Base-by-base conservation (phyloP, 208 protist genomes). In the Crithidia acanthocephali region DNA sequence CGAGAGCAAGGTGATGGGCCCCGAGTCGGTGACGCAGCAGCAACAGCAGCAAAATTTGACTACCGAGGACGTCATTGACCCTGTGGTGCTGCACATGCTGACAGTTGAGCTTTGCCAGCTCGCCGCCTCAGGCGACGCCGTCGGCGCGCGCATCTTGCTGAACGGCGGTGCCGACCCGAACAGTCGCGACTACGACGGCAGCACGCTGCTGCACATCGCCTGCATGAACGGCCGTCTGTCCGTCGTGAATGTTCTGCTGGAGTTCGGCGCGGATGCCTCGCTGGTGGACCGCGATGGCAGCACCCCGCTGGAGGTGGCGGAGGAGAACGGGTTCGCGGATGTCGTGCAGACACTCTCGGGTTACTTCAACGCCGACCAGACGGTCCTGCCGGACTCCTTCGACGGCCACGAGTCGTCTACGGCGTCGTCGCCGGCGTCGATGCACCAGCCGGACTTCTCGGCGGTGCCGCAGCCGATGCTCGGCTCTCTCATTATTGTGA, bases 401-500 rank as follows among this genome's bases (percentile, higher is more conserved):
- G 57, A 61, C 8, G 63, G 61, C 10, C 55, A 76, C 58, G 51
- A 18, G 45, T 72, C 52, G n/a, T 78, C 61, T 32, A 53, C 28
- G 47, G 74, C 58, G 28, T 76, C 81, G 6, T 86, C 81, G 9
- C 76, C 83, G 9, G 60, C 79, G 3, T 81, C 76, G 25, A 69
- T 70, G 56, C 61, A 76, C 15, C 70, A 75, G 60, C 86, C 77
- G 1, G 88, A 93, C 68, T 92, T 90, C 67, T 94, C 89, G 6
- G 78, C 78, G 15, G 81, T 94, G 45, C 92, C 89, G 37, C 87
- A 91, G 62, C 88, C 89, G 20, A 97, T 93, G 90, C 77, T 90
- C 33, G 91, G 91, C 20, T 88, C 83, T 16, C 82, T 98, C 40
- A 94, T 98, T 68, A 84, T 98, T 16, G 79, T 95, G 48, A 97